phyloP scores from a whole-genome alignment of 2,329 filamentous ascomycete species.

The Cryphonectria nitschkei region DNA sequence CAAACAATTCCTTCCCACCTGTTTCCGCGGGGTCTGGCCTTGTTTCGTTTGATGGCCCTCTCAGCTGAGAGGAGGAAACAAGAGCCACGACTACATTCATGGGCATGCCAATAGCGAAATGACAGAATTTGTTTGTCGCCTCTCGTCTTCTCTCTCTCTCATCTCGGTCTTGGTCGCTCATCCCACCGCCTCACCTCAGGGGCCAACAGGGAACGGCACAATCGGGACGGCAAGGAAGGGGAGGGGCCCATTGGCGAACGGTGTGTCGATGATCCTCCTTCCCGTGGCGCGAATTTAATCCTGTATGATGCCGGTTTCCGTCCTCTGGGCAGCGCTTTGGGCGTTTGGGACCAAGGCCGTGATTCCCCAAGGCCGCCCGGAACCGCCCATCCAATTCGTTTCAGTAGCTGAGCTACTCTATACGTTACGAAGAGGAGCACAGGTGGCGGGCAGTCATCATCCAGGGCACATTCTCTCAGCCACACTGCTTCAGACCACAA shows the following conservation, averaged over 20 bases:
- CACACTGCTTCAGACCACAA: neutral
- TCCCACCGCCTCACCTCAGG: neutral
- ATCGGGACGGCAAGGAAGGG: neutral
- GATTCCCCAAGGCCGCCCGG: neutral
- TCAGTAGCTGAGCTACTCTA: neutral
- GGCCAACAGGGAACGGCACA: neutral
- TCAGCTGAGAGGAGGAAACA: neutral
- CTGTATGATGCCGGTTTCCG: neutral
- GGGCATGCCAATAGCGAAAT: neutral
- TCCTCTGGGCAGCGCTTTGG: neutral
- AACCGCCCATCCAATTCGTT: too few species aligned
- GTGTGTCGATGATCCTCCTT: neutral
- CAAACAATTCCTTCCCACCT: neutral
- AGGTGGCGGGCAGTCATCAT: neutral
- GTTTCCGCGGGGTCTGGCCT: neutral
- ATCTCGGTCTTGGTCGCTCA: neutral
- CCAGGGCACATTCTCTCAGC: neutral
- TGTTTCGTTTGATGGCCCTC: neutral
- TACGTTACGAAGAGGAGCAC: neutral
- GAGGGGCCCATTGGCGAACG: neutral
- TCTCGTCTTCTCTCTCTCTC: neutral
- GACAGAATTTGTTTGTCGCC: neutral
- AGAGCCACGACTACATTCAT: neutral
- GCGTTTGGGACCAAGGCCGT: neutral
- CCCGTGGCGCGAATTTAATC: slow-evolving; percentile 3